These are phyloP conservation scores for Alternaria tenuissima DNA, from an alignment of 2,329 filamentous ascomycete genomes.

Conservation along the genomic window DNA sequence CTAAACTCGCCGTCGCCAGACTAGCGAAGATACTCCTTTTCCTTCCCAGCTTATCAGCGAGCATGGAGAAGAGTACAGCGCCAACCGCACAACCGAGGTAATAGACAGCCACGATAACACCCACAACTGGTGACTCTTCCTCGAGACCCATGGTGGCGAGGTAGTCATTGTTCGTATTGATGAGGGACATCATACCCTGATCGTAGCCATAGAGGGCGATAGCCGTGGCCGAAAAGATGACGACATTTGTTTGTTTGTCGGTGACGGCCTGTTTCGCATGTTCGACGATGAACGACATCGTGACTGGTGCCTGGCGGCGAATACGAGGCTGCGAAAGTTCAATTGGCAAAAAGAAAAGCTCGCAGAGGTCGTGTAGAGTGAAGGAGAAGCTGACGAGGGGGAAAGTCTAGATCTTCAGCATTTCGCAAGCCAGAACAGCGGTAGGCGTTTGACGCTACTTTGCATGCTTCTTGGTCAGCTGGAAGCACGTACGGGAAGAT, in stretches of 20 bases:
- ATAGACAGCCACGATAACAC: conserved; percentile 68
- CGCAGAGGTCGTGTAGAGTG: neutral
- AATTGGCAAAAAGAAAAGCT: neutral
- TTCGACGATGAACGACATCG: conserved; percentile 13
- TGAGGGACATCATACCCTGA: conserved; percentile 61
- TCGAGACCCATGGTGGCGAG: conserved; percentile 65
- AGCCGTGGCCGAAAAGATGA: conserved; percentile 62
- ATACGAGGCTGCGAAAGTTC: neutral
- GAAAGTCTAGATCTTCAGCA: neutral
- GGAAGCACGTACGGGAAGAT: conserved; percentile 12
- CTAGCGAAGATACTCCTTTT: conserved; percentile 65
- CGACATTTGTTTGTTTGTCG: conserved; percentile 58
- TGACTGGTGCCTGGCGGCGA: neutral
- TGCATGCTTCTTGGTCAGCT: conserved; percentile 24
- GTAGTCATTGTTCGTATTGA: conserved; percentile 65
- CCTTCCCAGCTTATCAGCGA: conserved; percentile 63
- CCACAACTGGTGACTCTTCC: conserved; percentile 61
- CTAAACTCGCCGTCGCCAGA: conserved; percentile 62
- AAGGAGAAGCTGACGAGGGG: neutral
- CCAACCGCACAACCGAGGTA: conserved; percentile 69
- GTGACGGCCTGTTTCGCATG: conserved; percentile 27
- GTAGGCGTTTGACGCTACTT: conserved; percentile 9
- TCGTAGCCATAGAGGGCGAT: conserved; percentile 64
- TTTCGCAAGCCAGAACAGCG: conserved; percentile 3
- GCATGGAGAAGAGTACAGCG: conserved; percentile 64